A percentile compares a stretch with the other conserved stretches of the same genome.
phyloP scores from a whole-genome alignment of 352 stramenopile species.

The Phytopythium boreale region DNA sequence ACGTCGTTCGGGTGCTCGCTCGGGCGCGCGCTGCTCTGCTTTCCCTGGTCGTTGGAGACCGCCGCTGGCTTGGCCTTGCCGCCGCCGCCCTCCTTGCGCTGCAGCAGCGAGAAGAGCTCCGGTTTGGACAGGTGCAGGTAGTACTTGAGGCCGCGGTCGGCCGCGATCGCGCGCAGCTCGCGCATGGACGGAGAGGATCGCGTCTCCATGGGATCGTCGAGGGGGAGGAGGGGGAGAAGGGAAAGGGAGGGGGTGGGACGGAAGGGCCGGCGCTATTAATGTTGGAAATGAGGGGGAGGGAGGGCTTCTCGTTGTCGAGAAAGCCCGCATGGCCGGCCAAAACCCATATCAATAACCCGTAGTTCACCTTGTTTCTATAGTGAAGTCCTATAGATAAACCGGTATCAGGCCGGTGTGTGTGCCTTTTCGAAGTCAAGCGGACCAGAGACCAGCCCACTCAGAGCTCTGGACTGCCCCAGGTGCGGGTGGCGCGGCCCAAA shows the following conservation, averaged over 20 bases:
- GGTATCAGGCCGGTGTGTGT: background rate
- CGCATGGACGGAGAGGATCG: slow-evolving; percentile 79
- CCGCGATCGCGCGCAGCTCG: slow-evolving; percentile 63
- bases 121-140: slow-evolving; percentile 81
- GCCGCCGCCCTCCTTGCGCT: slow-evolving; percentile 70
- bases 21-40: background rate
- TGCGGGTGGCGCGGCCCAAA: background rate
- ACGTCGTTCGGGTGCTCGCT: background rate
- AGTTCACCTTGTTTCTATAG: background rate
- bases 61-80: slow-evolving; percentile 19
- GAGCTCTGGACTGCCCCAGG: background rate
- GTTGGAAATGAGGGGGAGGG: background rate
- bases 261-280: background rate
- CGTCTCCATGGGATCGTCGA: slow-evolving; percentile 69
- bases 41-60: background rate
- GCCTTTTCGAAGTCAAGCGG: background rate
- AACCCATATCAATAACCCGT: background rate
- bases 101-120: slow-evolving; percentile 72
- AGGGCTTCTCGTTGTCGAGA: background rate
- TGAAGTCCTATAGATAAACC: background rate
- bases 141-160: slow-evolving; percentile 80
- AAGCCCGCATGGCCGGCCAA: background rate
- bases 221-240: background rate
- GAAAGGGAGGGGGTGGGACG: background rate
- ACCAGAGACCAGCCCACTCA: background rate